Evolutionary conservation across 352 stramenopile genomes (phyloP), one percentile per base, ranked within the genome.

Genomic region (Phytophthora agathidicida): DNA sequence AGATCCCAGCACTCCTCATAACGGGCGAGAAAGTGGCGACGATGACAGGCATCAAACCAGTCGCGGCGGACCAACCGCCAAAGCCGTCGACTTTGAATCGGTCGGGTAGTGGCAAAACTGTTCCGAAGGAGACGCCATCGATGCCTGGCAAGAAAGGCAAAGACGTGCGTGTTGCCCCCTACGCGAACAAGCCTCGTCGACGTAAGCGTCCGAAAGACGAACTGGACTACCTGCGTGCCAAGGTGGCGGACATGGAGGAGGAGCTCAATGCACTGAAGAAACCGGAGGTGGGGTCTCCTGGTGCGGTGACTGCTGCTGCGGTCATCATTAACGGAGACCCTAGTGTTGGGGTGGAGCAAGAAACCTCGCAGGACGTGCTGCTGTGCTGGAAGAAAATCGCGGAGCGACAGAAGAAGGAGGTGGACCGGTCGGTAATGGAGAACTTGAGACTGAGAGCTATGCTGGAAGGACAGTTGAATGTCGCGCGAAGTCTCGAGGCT

Each of bases 191-290:
- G 16, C 36, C 48, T 2, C 60, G 60, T n/a, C 65, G 65, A 26
- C 60, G 69, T 20, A 75, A 73, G 20, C 60, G 61, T 1, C 70
- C 66, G 23, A 79, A 75, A 54, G 65, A 79, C 27, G 61, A 79
- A 39, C 57, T 79, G 0, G 62, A 73, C 31, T 79, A 75, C 28
- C 50, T 79, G 7, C 61, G 65, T 9, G 66, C 50, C 20, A 67
- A 65, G 22, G 70, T 79, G 26, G 33, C 38, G 1, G 65, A 75
- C 23, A 68, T 79, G 61, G 60, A 79, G 39, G 37, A 67, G 6
- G 36, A 79, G 17, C 37, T 75, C 33, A 5, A 26, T 75, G 20
- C 45, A 54, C n/a, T n/a, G 32, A 50, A 44, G 14, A 42, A 49
- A 4, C 43, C 60, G 1, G 23, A 59, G 14, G 22, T 61, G 2